A percentile compares a stretch with the other conserved stretches of the same genome.
phyloP scores from a whole-genome alignment of 2,329 filamentous ascomycete genomes.

The Epichloe coenophiala region DNA sequence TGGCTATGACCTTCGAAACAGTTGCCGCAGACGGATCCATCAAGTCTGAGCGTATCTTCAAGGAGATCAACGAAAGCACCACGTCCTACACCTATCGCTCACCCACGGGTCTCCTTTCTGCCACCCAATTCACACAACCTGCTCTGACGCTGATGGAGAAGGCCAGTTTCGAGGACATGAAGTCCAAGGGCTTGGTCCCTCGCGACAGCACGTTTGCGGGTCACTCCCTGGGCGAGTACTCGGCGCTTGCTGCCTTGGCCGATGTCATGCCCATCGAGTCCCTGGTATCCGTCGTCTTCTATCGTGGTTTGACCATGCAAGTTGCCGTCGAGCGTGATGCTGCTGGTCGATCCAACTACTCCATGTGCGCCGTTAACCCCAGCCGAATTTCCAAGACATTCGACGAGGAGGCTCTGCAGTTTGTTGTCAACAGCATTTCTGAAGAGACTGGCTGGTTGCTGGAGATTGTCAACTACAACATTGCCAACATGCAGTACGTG shows the following conservation, averaged over 20 bases:
- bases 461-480: constrained; percentile 97
- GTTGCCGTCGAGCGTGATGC: constrained; percentile 96
- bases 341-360: constrained; percentile 88
- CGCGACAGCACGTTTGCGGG: constrained; percentile 95
- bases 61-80: constrained; percentile 86
- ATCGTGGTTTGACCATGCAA: constrained; percentile 97
- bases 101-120: constrained; percentile 84
- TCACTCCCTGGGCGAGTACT: constrained; percentile 99
- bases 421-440: constrained; percentile 88
- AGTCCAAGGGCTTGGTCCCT: constrained; percentile 87
- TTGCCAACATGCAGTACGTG: constrained; percentile 64
- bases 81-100: constrained; percentile 96
- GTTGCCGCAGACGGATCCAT: constrained; percentile 81
- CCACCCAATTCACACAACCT: constrained; percentile 96
- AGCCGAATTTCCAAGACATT: constrained; percentile 97
- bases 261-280: constrained; percentile 99
- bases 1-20: constrained; percentile 99
- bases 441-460: constrained; percentile 91
- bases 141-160: constrained; percentile 98
- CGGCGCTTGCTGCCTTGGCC: constrained; percentile 84
- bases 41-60: constrained; percentile 99
- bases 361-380: constrained; percentile 98
- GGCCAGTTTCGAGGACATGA: constrained; percentile 98
- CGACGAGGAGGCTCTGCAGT: constrained; percentile 93
- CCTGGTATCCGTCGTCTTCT: constrained; percentile 96